Base-by-base conservation (phyloP, 1,284 basidiomycete genomes). In the Marasmius tenuissimus region DNA sequence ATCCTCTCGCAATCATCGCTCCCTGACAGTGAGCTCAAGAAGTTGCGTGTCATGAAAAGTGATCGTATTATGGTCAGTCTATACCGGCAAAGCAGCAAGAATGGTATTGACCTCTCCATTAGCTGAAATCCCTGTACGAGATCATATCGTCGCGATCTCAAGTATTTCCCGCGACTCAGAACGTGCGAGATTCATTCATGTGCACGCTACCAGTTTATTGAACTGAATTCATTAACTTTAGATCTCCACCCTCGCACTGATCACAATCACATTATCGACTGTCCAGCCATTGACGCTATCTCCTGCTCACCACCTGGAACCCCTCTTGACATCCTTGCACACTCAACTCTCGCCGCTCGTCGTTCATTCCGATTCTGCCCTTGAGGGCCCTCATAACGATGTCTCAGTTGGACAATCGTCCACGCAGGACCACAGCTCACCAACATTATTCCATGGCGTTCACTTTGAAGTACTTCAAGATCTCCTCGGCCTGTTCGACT, bases 401-500 rank as follows among this genome's bases (percentile, higher is more conserved):
- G 40, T 27, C 4, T 6, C 7, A 1, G 3, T 27, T 34, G 27
- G 20, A 10, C 20, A 42, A 34, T 35, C 35, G 10, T 9, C 11
- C 11, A 56, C 33, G 12, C 39, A 9, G 16, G 11, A 6, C 20
- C 45, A 14, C 16, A 11, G 48, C 22, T 18, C 37, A 12, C 49
- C 37, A n/a, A 3, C 20, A n/a, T 42, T 33, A 40, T n/a, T 22
- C 18, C 9, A 27, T 48, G 14, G 39, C 10, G 33, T 58, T 75
- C 34, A 60, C 75, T 67, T 86, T 42, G 72, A 76, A 18, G 82
- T 81, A 66, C 73, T 86, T 11, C 79, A 84, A 63, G 76, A 85
- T 38, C 85, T 86, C 64, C 76, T 93, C 22, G 76, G 76, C 14
- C 73, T 92, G 2, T 66, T 92, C 8, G 91, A 92, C 65, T 75